Percentiles rank a stretch among this genome's conserved stretches.
Evolutionary conservation across 208 protist genomes (phyloP).

Genomic region (Trypanosoma scelopori): DNA sequence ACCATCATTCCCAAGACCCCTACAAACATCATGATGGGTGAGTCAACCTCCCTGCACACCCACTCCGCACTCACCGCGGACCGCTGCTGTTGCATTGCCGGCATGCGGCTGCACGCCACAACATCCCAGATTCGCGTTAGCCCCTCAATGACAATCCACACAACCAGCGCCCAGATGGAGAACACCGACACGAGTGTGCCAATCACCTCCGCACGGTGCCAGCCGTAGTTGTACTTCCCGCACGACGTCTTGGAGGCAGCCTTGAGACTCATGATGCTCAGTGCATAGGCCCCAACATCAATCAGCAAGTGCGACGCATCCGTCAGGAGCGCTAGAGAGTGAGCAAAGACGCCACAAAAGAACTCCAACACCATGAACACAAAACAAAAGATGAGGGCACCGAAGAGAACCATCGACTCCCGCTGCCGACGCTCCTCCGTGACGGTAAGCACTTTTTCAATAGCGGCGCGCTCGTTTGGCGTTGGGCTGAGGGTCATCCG

Average conservation of each 20-base stretch:
- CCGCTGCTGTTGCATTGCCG: slow-evolving; percentile 3
- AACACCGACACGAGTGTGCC: slow-evolving; percentile 89
- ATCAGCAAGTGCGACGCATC: slow-evolving; percentile 90
- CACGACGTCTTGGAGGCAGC: slow-evolving; percentile 63
- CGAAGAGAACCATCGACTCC: slow-evolving; percentile 63
- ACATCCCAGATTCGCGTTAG: slow-evolving; percentile 64
- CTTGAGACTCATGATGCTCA: slow-evolving; percentile 81
- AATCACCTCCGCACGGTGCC: slow-evolving; percentile 89
- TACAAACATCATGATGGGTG: slow-evolving; percentile 77
- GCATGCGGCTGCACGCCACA: slow-evolving; percentile 55
- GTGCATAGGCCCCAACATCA: slow-evolving; percentile 83
- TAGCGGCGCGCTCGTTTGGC: slow-evolving; percentile 19
- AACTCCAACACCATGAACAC: slow-evolving; percentile 91
- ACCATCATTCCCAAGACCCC: slow-evolving; percentile 82
- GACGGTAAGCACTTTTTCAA: slow-evolving; percentile 26
- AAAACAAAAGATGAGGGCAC: slow-evolving; percentile 67
- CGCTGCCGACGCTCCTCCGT: slow-evolving; percentile 52
- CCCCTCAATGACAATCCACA: slow-evolving; percentile 82
- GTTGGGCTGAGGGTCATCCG: slow-evolving; percentile 7
- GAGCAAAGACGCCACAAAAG: slow-evolving; percentile 66
- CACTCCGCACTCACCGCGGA: neutral
- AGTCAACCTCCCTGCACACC: slow-evolving; percentile 56
- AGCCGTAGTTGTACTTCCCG: slow-evolving; percentile 86
- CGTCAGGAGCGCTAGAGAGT: slow-evolving; percentile 89
- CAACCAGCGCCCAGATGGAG: slow-evolving; percentile 87